Conservation (phyloP, 345 rosid genomes). For the Cochlearia excelsa region DNA sequence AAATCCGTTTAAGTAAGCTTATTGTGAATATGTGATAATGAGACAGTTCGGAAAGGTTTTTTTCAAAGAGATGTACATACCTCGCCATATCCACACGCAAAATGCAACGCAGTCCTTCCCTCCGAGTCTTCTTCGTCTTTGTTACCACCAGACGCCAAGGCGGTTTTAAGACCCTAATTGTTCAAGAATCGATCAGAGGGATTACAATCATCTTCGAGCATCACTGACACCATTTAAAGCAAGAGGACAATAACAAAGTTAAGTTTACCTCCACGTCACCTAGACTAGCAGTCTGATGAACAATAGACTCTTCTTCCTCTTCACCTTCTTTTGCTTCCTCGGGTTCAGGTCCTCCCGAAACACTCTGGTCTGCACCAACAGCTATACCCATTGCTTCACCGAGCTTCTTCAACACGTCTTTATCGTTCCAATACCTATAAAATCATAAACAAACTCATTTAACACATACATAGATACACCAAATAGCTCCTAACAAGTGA, state of each 20-base stretch:
- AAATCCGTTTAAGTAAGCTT: neutral
- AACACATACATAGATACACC: neutral
- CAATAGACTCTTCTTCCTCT: constrained; percentile 72
- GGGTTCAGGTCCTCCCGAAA: constrained; percentile 44
- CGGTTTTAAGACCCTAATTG: constrained; percentile 50
- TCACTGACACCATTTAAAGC: neutral
- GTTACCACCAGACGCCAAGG: constrained; percentile 17
- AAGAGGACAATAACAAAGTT: neutral
- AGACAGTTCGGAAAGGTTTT: neutral
- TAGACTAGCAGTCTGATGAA: constrained; percentile 73
- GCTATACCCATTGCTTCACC: constrained; percentile 95
- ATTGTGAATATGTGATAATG: neutral
- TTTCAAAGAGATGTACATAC: constrained; percentile 36
- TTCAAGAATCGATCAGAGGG: neutral
- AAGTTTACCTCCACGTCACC: constrained; percentile 69
- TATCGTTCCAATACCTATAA: constrained; percentile 71
- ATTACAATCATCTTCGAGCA: too few species aligned
- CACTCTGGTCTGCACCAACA: constrained; percentile 45
- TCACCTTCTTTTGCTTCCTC: constrained; percentile 54
- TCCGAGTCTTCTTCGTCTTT: constrained; percentile 81
- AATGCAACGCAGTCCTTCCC: constrained; percentile 78
- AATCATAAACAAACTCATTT: neutral
- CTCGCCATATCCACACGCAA: constrained; percentile 87
- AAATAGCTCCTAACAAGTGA: neutral
- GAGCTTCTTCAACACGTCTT: constrained; percentile 68